Percentiles rank a stretch among this genome's conserved stretches.
These are phyloP conservation scores for Yarrowia porcina DNA, from an alignment of 805 yeast species.

Conservation along the genomic window DNA sequence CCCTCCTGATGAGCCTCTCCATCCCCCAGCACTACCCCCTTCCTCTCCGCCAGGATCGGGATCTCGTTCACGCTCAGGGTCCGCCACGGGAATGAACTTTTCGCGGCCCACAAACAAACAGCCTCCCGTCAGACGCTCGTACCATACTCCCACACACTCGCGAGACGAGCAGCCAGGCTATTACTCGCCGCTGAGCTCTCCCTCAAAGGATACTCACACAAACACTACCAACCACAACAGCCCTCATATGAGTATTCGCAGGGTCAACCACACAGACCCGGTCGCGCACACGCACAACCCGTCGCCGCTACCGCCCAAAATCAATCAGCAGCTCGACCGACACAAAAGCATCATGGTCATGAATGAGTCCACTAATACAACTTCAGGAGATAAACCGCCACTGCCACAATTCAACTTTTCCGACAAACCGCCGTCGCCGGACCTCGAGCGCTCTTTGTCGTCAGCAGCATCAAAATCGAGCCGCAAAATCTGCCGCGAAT, in stretches of 20 bases:
- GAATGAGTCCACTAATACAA: neutral
- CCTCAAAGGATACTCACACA: neutral
- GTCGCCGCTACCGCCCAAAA: neutral
- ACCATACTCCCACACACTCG: conserved; percentile 13
- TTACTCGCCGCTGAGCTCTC: conserved; percentile 1
- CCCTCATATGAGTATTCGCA: conserved; percentile 1
- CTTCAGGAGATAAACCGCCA: neutral
- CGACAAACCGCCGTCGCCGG: conserved; percentile 10
- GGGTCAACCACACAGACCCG: too few species aligned
- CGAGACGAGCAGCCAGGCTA: neutral
- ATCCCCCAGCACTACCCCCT: neutral
- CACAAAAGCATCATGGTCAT: conserved; percentile 15
- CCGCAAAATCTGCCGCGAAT: conserved; percentile 47
- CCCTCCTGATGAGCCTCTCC: conserved; percentile 18
- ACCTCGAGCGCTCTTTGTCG: neutral
- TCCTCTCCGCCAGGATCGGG: neutral
- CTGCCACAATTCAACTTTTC: neutral
- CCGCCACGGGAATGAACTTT: conserved; percentile 10
- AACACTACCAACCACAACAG: neutral
- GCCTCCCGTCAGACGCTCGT: neutral
- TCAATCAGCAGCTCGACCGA: neutral
- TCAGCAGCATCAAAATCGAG: neutral
- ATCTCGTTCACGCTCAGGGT: neutral
- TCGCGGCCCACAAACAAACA: conserved; percentile 8
- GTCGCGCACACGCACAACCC: neutral